Evolutionary conservation across 352 stramenopile genomes (phyloP).

Genomic region (Phytophthora rubi): DNA sequence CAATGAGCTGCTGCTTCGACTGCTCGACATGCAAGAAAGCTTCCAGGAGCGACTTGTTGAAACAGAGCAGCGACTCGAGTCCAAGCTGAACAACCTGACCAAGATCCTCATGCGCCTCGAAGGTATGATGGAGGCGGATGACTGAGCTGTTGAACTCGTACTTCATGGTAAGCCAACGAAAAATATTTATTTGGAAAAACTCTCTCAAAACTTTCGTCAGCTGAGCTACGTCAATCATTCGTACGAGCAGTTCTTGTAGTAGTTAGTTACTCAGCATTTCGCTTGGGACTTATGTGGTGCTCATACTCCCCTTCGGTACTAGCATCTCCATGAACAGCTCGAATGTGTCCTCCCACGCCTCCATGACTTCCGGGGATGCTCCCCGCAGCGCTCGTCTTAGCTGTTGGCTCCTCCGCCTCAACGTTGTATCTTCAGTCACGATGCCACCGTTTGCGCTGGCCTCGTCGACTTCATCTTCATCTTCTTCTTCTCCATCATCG

Average conservation of each 20-base stretch:
- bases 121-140: constrained; percentile 59
- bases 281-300: not conserved
- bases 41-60: constrained; percentile 66
- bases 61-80: constrained; percentile 71
- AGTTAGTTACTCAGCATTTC: not conserved
- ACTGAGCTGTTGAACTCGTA: constrained; percentile 18
- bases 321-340: constrained; percentile 58
- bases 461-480: constrained; percentile 10
- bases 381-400: constrained; percentile 19
- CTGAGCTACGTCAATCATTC: not conserved
- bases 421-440: constrained; percentile 10
- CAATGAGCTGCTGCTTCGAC: constrained; percentile 53
- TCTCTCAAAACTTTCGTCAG: constrained; percentile 1
- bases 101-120: constrained; percentile 77
- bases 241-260: not conserved
- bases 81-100: constrained; percentile 69
- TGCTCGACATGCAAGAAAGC: constrained; percentile 64
- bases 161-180: not conserved
- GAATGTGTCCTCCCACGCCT: constrained; percentile 50
- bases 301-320: constrained; percentile 46
- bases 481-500: constrained; percentile 21
- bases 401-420: constrained; percentile 22
- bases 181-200: constrained; percentile 22
- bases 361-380: constrained; percentile 23
- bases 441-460: not conserved